Evolutionary conservation across 306 rosid genomes (phyloP), one percentile per base, ranked within the genome.

Genomic region (Mucuna pruriens): DNA sequence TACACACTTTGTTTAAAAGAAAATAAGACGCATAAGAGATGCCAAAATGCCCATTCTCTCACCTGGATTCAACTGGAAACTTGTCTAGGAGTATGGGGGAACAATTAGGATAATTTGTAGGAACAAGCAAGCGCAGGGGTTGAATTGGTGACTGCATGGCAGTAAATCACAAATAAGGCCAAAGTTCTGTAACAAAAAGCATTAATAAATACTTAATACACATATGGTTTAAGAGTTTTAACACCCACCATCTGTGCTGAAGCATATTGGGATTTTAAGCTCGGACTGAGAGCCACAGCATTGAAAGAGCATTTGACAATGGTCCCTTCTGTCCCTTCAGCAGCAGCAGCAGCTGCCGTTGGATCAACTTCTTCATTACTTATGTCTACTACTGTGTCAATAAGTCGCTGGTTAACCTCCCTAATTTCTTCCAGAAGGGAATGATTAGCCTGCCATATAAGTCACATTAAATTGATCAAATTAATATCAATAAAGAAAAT

Each of bases 221-320:
- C 7, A 71, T n/a, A 51, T 49, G 5, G 64, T 69, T 55, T 36
- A 63, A 82, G 51, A 54, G 33, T 23, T 68, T 75, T 29, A 46
- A 76, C 79, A 40, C 93, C 74, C 78, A 96, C 98, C 98, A 92
- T 91, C 81, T 94, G 96, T 23, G 89, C 92, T 29, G 99, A 93
- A 72, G 93, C 83, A 52, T 92, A 96, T 72, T 90, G 98, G 5
- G 92, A 88, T 86, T 96, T 93, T 85, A 96, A 86, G 91, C 85
- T 88, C 19, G 94, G 92, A 84, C 99, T 89, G 83, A 96, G 98
- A 51, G 99, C 98, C 81, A 96, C 97, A 44, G 98, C 98, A 89
- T 49, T 85, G 84, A 77, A 93, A 80, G 98, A 93, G 84, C 97
- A 96, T 87, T 89, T 96, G 71, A 96, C 99, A 79, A 96, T 77